Conservation (phyloP, 306 rosid genomes). For the Casuarina glauca region DNA sequence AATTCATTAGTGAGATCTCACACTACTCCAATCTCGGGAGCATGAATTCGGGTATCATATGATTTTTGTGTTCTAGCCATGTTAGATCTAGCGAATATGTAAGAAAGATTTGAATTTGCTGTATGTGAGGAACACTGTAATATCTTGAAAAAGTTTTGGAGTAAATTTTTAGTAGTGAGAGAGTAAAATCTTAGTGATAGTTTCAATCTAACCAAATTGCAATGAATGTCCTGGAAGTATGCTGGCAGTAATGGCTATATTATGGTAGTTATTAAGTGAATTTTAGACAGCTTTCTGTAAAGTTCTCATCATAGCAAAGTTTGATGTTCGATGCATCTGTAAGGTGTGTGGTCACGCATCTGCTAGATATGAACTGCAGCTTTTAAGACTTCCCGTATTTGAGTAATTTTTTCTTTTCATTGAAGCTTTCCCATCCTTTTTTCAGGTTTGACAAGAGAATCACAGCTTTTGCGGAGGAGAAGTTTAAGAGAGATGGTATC, state of each 20-base stretch:
- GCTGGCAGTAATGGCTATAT: neutral
- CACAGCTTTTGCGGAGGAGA: slow-evolving; percentile 85
- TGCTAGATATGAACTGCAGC: neutral
- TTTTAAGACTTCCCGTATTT: neutral
- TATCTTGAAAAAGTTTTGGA: neutral
- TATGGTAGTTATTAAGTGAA: neutral
- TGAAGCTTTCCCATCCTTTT: slow-evolving; percentile 21
- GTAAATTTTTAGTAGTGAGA: neutral
- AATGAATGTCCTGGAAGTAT: neutral
- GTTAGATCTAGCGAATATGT: neutral
- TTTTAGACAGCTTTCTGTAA: neutral
- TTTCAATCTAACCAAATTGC: neutral
- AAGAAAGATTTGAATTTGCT: neutral
- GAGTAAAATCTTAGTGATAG: neutral
- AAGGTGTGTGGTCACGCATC: neutral
- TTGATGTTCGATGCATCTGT: neutral
- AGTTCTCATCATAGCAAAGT: neutral
- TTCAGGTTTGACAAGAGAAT: slow-evolving; percentile 96
- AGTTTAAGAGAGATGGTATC: slow-evolving; percentile 83
- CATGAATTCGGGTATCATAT: neutral
- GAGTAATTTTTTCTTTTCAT: neutral
- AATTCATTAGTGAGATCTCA: neutral
- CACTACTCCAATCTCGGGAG: neutral
- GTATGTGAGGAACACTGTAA: neutral
- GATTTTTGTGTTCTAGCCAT: neutral